These are phyloP conservation scores for Phellopilus nigrolimitatus DNA, from an alignment of 1,284 basidiomycete species.

Conservation along the genomic window DNA sequence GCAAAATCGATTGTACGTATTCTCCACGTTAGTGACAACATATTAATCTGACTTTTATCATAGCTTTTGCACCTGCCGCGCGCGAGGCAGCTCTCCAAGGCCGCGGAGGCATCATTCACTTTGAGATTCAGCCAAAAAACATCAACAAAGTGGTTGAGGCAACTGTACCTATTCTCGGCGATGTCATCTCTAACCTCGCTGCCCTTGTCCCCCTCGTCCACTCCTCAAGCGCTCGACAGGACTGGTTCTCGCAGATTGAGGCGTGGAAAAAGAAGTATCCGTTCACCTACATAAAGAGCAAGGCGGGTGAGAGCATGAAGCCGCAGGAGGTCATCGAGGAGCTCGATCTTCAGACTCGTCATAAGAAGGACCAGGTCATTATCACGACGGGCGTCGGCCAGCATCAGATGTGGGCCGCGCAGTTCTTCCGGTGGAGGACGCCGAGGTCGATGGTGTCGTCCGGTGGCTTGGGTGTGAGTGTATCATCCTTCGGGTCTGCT, in stretches of 20 bases:
- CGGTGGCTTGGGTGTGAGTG: conserved; percentile 88
- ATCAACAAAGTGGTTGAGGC: conserved; percentile 99
- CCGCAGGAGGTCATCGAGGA: conserved; percentile 97
- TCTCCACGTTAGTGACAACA: conserved; percentile 3
- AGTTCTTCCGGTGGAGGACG: conserved; percentile 87
- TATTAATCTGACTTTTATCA: background rate
- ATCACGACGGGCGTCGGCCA: conserved; percentile 95
- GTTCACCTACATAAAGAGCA: conserved; percentile 79
- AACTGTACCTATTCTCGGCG: conserved; percentile 89
- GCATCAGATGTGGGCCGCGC: conserved; percentile 99
- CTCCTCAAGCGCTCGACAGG: conserved; percentile 49
- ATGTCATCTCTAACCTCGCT: conserved; percentile 82
- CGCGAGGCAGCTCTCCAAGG: conserved; percentile 82
- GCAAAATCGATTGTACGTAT: conserved; percentile 67
- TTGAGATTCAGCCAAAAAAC: conserved; percentile 98
- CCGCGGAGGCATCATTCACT: conserved; percentile 96
- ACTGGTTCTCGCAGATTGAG: conserved; percentile 83
- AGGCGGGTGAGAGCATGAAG: conserved; percentile 73
- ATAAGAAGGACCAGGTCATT: conserved; percentile 84
- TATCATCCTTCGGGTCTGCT: conserved; percentile 12
- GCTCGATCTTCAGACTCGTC: conserved; percentile 70
- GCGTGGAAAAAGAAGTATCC: conserved; percentile 88
- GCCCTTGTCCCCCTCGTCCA: conserved; percentile 80
- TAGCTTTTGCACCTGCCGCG: conserved; percentile 86
- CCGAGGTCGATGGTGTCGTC: conserved; percentile 91